Evolutionary conservation across 2,329 filamentous ascomycete genomes (phyloP).

Genomic region (Nannizziopsis arthrosporioides): DNA sequence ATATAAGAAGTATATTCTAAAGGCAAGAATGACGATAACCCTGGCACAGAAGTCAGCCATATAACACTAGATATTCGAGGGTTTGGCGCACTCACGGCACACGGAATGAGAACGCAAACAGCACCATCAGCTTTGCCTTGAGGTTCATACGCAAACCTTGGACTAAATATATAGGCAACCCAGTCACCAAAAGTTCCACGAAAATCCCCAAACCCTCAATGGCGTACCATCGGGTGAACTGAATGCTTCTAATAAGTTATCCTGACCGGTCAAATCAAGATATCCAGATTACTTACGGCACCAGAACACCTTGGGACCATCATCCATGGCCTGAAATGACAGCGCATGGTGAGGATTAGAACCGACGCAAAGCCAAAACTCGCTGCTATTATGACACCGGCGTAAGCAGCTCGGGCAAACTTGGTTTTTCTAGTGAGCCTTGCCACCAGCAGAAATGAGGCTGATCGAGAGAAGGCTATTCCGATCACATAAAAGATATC

Average conservation of each 20-base stretch:
- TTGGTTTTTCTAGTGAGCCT: constrained; percentile 15
- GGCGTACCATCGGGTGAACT: constrained; percentile 14
- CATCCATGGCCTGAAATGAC: constrained; percentile 12
- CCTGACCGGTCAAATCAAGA: not conserved
- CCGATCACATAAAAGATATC: constrained; percentile 15
- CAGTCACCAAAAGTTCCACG: constrained; percentile 12
- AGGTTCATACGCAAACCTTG: constrained; percentile 14
- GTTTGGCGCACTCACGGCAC: constrained; percentile 13
- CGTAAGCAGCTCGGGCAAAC: constrained; percentile 9
- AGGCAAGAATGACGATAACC: constrained; percentile 11
- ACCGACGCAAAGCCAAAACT: constrained; percentile 10
- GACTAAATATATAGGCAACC: constrained; percentile 14
- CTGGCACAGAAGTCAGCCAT: constrained; percentile 2
- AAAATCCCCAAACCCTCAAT: constrained; percentile 14
- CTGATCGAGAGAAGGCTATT: constrained; percentile 13
- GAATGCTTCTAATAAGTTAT: not conserved
- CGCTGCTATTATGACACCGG: constrained; percentile 7
- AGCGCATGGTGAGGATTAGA: constrained; percentile 14
- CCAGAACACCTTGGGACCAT: constrained; percentile 11
- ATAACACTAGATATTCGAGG: no score
- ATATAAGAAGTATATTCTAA: constrained; percentile 13
- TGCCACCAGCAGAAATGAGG: constrained; percentile 13
- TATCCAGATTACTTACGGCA: constrained; percentile 6
- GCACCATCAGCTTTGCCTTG: constrained; percentile 13
- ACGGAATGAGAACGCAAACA: constrained; percentile 16